Evolutionary conservation across 768 basidiomycete genomes (phyloP).

Genomic region (Cyathus striatus): DNA sequence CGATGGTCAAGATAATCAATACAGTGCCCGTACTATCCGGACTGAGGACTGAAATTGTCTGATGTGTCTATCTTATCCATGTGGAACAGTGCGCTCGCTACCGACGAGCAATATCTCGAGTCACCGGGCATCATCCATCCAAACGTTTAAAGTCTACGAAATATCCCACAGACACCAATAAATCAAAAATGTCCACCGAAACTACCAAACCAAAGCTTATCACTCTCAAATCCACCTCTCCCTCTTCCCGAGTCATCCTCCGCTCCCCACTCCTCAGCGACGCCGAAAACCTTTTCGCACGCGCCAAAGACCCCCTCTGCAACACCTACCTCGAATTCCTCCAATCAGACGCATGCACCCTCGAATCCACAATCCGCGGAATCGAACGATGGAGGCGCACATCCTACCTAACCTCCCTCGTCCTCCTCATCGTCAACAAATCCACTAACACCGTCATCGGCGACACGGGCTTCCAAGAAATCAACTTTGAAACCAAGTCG

Average conservation of each 20-base stretch:
- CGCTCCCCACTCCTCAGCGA: constrained; percentile 13
- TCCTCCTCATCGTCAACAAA: constrained; percentile 10
- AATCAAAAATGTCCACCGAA: too few relatives aligned
- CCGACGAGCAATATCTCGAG: too few relatives aligned
- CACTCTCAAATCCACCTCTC: constrained; percentile 1
- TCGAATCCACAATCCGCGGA: constrained; percentile 11
- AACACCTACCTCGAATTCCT: constrained; percentile 10
- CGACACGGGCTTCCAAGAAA: constrained; percentile 9
- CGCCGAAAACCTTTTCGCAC: constrained; percentile 9
- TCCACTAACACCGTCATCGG: constrained; percentile 10
- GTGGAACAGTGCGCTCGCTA: too few relatives aligned
- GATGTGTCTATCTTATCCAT: too few relatives aligned
- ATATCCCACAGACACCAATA: too few relatives aligned
- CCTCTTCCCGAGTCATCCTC: constrained; percentile 10
- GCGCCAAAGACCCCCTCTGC: constrained; percentile 13
- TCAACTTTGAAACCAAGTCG: constrained; percentile 8
- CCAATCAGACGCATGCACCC: constrained; percentile 8
- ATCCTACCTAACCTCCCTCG: constrained; percentile 8
- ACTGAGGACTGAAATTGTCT: too few relatives aligned
- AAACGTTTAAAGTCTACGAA: too few relatives aligned
- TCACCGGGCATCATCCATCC: too few relatives aligned
- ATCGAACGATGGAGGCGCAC: constrained; percentile 9
- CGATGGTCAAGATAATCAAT: too few relatives aligned
- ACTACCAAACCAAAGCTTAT: neutral
- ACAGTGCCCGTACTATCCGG: too few relatives aligned